phyloP scores from a whole-genome alignment of 2,329 filamentous ascomycete species.

The Fusarium praegraminearum region DNA sequence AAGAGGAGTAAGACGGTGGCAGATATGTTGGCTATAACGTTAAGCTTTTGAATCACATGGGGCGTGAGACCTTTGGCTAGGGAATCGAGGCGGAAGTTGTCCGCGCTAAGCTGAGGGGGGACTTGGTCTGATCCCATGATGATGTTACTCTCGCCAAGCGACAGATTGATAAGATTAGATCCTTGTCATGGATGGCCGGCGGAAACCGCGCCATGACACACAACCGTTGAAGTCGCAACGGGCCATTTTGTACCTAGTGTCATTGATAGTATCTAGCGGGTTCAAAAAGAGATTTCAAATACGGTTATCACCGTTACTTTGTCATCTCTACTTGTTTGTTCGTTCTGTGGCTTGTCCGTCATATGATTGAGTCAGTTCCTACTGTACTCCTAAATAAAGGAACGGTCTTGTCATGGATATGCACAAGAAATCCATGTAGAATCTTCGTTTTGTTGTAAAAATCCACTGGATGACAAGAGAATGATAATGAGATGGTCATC shows the following conservation, averaged over 20 bases:
- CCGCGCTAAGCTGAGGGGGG: slow-evolving; percentile 44
- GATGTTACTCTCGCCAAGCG: slow-evolving; percentile 38
- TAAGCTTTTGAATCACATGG: slow-evolving; percentile 18
- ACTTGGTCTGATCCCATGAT: slow-evolving; percentile 49
- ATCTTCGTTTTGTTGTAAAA: background rate
- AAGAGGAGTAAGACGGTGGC: slow-evolving; percentile 14
- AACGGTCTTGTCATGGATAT: background rate
- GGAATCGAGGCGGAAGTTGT: slow-evolving; percentile 36
- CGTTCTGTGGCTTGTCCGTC: background rate
- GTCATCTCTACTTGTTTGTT: background rate
- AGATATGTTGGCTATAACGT: slow-evolving; percentile 19
- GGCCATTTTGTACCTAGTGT: background rate
- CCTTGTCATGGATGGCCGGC: slow-evolving; percentile 28
- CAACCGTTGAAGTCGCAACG: background rate
- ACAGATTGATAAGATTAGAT: slow-evolving; percentile 58
- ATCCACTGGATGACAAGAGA: background rate
- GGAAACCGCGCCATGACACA: slow-evolving; percentile 31
- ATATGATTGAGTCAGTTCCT: background rate
- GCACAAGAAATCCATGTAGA: background rate
- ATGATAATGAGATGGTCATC: background rate
- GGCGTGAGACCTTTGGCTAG: slow-evolving; percentile 25
- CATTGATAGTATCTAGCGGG: too few species aligned
- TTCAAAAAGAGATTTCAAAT: background rate
- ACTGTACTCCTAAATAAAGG: background rate
- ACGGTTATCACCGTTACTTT: background rate